These are phyloP conservation scores for Eutrema heterophyllum DNA, from an alignment of 345 rosid genomes.

Conservation along the genomic window DNA sequence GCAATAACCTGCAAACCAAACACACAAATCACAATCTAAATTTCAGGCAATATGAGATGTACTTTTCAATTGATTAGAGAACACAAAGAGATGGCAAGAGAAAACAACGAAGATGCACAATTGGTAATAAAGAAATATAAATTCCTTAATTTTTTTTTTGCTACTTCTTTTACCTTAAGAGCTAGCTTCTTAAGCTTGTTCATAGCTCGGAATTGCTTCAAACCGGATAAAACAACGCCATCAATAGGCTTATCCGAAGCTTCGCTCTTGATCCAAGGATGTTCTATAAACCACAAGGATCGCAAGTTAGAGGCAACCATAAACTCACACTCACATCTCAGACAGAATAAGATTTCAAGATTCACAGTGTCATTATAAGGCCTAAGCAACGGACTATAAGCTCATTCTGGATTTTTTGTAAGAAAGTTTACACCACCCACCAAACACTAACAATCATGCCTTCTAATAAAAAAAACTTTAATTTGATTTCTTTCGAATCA, in stretches of 20 bases:
- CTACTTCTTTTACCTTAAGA: constrained; percentile 49
- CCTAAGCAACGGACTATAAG: neutral
- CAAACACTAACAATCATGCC: neutral
- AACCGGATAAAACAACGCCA: constrained; percentile 70
- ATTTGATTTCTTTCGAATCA: neutral
- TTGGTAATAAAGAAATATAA: neutral
- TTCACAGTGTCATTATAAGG: neutral
- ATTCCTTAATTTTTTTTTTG: too few species aligned
- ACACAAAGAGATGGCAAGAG: neutral
- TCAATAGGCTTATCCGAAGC: constrained; percentile 79
- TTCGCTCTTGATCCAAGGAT: constrained; percentile 73
- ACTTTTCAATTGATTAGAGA: neutral
- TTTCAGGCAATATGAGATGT: too few species aligned
- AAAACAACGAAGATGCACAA: neutral
- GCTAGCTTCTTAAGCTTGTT: constrained; percentile 84
- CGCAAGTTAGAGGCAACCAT: neutral
- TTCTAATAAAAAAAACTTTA: neutral
- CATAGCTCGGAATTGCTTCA: constrained; percentile 90
- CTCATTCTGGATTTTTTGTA: neutral
- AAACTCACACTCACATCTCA: neutral
- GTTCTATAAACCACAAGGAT: constrained; percentile 37
- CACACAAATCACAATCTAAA: neutral
- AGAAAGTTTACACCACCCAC: neutral
- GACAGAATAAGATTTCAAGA: neutral
- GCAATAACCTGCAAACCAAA: constrained; percentile 55